Conservation (phyloP, 257 asterid genomes). For the Scutellaria minor region DNA sequence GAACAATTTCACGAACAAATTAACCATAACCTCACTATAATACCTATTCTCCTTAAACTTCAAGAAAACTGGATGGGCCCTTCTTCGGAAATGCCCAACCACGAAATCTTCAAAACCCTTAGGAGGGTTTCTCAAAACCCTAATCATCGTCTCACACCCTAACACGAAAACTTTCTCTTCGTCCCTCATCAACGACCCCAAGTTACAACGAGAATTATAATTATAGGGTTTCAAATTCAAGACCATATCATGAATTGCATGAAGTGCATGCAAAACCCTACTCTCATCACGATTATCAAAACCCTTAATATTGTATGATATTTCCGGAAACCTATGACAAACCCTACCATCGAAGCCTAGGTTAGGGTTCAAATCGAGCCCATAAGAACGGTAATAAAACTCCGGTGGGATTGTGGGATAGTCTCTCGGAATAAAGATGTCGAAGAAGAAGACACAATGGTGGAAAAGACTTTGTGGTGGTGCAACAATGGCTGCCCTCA, state of each 20-base stretch:
- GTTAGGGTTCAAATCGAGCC: conserved; percentile 13
- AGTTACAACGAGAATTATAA: too few relatives aligned
- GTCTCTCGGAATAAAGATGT: conserved; percentile 36
- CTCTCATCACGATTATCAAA: not conserved
- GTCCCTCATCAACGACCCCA: not conserved
- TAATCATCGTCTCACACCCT: conserved; percentile 38
- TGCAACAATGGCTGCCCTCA: conserved; percentile 46
- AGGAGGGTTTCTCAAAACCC: conserved; percentile 35
- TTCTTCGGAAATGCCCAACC: conserved; percentile 46
- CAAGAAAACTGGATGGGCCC: conserved; percentile 41
- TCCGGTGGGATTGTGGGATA: conserved; percentile 45
- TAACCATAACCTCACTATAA: conserved; percentile 16
- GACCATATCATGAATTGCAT: conserved; percentile 31
- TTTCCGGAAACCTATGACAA: not conserved
- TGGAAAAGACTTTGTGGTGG: conserved; percentile 36
- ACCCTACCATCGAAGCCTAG: too few relatives aligned
- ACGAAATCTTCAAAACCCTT: conserved; percentile 41
- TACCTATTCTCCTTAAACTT: conserved; percentile 36
- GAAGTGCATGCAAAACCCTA: conserved; percentile 35
- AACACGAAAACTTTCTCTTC: conserved; percentile 19
- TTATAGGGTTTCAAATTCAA: not conserved
- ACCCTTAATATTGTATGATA: not conserved
- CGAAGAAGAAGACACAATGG: conserved; percentile 49
- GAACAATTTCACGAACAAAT: conserved; percentile 37
- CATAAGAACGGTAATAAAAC: conserved; percentile 36